Base-by-base conservation (phyloP, 768 basidiomycete genomes). In the Phylloporus sp. region DNA sequence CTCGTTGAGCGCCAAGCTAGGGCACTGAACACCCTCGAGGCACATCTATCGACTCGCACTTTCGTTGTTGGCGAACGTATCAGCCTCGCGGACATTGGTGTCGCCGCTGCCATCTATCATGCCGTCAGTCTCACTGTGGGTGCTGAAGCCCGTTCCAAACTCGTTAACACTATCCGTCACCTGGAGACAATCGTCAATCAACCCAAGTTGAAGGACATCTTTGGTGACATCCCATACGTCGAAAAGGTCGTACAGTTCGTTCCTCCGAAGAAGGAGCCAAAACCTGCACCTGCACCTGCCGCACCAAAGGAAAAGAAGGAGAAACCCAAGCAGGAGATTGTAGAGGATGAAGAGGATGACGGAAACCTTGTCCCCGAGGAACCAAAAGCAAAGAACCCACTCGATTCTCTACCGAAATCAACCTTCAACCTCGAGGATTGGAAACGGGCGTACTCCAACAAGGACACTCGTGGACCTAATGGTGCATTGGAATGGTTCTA, bases 361-460 rank as follows among this genome's bases (percentile, higher is more conserved):
- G 87, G 86, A 54, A 74, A 76, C 52, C 70, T 78, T 41, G 83
- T 88, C 24, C 84, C 86, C 22, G 82, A 80, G 45, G 92, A 88
- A 72, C 91, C 95, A 59, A 95, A 95, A 70, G 80, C 73, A 51
- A 94, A 95, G 82, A 95, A 97, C 80, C 95, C 95, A 24, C 84
- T 95, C 47, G 95, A 97, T 58, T 79, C 81, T 55, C 82, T 97
- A 35, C 92, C 93, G 60, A 95, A 91, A 72, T 88, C 89, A 11
- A 73, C 80, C 6, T 84, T 91, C 72, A 92, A 92, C 76, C 82
- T 93, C 50, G 89, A 95, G 71, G 93, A 97, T 73, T 97, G 92
- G 93, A 97, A 97, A 72, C 86, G 91, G 40, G 87, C 89, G 39
- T 99, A 98, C 79, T 97, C 94, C 63, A 98, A 97, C 86, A 85